Percentiles rank a stretch among this genome's conserved stretches.
phyloP scores from a whole-genome alignment of 2,329 filamentous ascomycete genomes.

The Aspergillus felis region DNA sequence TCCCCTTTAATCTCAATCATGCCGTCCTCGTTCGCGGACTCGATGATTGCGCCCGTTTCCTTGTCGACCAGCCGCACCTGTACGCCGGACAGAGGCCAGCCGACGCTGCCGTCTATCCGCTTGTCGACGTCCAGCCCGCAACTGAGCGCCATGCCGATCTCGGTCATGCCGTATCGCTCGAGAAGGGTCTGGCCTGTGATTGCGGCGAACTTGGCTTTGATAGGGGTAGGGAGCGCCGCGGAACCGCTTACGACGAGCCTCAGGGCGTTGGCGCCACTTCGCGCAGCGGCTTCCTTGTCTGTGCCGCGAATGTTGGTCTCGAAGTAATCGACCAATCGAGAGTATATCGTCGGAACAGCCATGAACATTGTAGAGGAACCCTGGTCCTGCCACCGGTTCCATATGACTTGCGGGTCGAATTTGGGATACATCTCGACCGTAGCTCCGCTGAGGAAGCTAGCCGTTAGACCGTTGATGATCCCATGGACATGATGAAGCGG shows the following conservation, averaged over 20 bases:
- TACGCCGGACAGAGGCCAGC: constrained; percentile 46
- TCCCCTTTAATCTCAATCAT: constrained; percentile 43
- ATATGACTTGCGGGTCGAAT: constrained; percentile 44
- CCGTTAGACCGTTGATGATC: constrained; percentile 48
- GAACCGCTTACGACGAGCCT: constrained; percentile 42
- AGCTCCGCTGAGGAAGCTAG: constrained; percentile 44
- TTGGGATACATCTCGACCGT: constrained; percentile 48
- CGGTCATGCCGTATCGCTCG: constrained; percentile 49
- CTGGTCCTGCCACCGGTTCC: constrained; percentile 43
- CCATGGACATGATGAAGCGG: constrained; percentile 51
- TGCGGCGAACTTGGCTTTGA: constrained; percentile 38
- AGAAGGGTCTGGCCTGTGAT: constrained; percentile 43
- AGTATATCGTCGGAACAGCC: constrained; percentile 51
- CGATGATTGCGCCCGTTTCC: constrained; percentile 32
- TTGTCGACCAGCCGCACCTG: constrained; percentile 45
- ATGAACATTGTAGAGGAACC: constrained; percentile 47
- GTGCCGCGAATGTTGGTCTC: constrained; percentile 37
- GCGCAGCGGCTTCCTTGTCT: constrained; percentile 28
- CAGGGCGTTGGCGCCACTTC: constrained; percentile 31
- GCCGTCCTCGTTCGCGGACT: constrained; percentile 34
- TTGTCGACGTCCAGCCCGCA: constrained; percentile 39
- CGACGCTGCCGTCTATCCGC: constrained; percentile 47
- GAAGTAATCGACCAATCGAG: constrained; percentile 46
- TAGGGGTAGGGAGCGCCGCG: constrained; percentile 40
- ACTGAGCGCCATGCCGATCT: constrained; percentile 48